Base-by-base conservation (phyloP, 2,329 filamentous ascomycete species). In the Colletotrichum viniferum region DNA sequence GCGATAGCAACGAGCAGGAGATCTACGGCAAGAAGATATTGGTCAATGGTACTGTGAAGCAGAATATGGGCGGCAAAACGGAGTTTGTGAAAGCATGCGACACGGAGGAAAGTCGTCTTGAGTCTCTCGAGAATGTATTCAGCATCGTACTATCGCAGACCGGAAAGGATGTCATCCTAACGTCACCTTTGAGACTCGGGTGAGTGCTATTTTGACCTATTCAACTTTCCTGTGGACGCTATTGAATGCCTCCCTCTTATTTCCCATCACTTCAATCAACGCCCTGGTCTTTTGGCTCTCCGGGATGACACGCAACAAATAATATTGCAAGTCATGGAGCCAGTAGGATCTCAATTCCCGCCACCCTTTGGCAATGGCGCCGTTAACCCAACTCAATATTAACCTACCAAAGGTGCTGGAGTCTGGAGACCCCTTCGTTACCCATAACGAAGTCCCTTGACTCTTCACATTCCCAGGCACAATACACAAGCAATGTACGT, bases 1-100 rank as follows among this genome's bases (percentile, higher is more conserved):
- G 86, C 48, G 16, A 48, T 13, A 18, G n/a, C 8, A 43, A 63
- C 4, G 84, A 85, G 0, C 81, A 84, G 13, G 83, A 86, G 77
- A 85, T 91, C 62, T 83, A 87, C 30, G 91, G 91, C 3, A 88
- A 90, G 79, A 81, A 89, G 69, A 88, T 90, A 81, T 79, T 93
- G 77, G 81, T 87, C 6, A 86, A 88, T 26, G 86, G 83, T 7
- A 82, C 86, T 21, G 82, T 93, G 58, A 93, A 92, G 82, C 85
- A 84, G 82, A 89, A 90, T 77, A 77, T 88, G 36, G 84, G 85
- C 12, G 90, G 89, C 4, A 85, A 86, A 81, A 89, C 88, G 18
- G 83, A 85, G 76, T 79, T 89, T 14, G 78, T 92, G 12, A 81
- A 84, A 76, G 83, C 82, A 58, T 87, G 90, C 73, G 81, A 81